These are phyloP conservation scores for Plasmodiophora brassicae DNA, from an alignment of 208 protist species.

Conservation along the genomic window DNA sequence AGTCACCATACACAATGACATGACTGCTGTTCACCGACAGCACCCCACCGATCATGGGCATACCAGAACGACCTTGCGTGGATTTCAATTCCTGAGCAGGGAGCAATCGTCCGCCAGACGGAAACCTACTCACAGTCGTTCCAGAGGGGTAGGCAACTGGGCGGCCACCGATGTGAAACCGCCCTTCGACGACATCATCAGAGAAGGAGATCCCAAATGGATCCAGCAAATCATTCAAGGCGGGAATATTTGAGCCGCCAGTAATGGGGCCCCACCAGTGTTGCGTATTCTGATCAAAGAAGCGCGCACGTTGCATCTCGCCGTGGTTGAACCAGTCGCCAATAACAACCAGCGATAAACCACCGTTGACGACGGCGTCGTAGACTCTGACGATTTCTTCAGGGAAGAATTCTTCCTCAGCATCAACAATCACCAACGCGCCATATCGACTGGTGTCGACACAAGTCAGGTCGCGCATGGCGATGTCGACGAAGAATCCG, in stretches of 20 bases:
- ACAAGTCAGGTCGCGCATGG: constrained; percentile 57
- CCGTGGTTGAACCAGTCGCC: constrained; percentile 80
- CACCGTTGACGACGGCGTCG: constrained; percentile 65
- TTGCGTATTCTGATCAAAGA: constrained; percentile 78
- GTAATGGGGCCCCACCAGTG: constrained; percentile 67
- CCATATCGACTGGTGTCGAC: constrained; percentile 73
- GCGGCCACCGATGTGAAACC: background rate
- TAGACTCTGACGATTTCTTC: constrained; percentile 58
- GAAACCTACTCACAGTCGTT: background rate
- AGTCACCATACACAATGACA: constrained; percentile 66
- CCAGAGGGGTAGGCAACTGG: background rate
- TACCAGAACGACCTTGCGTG: background rate
- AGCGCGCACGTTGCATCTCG: constrained; percentile 69
- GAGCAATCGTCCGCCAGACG: background rate
- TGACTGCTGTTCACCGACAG: background rate
- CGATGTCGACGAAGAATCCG: constrained; percentile 71
- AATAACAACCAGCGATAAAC: constrained; percentile 75
- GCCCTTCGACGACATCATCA: constrained; percentile 54
- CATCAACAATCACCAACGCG: constrained; percentile 76
- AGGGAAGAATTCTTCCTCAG: constrained; percentile 72
- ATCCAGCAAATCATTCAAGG: constrained; percentile 74
- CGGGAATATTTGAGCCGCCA: constrained; percentile 72
- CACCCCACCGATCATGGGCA: background rate
- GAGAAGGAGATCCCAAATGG: constrained; percentile 67
- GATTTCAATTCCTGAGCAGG: background rate